Conservation (phyloP, 345 rosid species). For the Populus simonii region DNA sequence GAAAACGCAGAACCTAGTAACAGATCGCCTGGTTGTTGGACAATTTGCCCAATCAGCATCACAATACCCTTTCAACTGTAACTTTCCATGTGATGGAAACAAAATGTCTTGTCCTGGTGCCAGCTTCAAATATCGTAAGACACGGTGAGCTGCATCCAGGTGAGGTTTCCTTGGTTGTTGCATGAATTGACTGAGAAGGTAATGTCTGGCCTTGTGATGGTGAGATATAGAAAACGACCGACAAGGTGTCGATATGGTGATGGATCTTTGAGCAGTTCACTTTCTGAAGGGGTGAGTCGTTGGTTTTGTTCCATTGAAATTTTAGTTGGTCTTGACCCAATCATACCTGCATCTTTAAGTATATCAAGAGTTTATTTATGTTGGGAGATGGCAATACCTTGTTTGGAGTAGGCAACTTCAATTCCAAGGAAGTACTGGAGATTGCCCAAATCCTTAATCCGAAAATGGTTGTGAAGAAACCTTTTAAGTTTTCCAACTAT, state of each 20-base stretch:
- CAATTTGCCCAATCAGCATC: background rate
- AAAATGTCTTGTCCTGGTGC: background rate
- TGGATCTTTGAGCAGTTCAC: background rate
- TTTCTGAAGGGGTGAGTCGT: background rate
- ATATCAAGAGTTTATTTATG: background rate
- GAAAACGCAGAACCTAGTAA: background rate
- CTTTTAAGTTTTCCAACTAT: too few relatives aligned
- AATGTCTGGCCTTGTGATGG: background rate
- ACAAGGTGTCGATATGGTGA: background rate
- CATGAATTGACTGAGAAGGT: background rate
- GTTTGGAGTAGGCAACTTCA: background rate
- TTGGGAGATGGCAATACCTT: background rate
- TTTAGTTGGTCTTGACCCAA: too few relatives aligned
- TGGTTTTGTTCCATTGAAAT: background rate
- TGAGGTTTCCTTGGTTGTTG: background rate
- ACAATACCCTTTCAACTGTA: too few relatives aligned
- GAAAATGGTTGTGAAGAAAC: too few relatives aligned
- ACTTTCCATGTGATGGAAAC: too few relatives aligned
- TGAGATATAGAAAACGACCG: background rate
- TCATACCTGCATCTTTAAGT: background rate
- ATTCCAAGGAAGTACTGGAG: slow-evolving; percentile 1
- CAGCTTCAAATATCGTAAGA: background rate
- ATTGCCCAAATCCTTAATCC: background rate
- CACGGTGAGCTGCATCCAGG: background rate
- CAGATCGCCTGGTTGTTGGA: background rate